Evolutionary conservation across 1,284 basidiomycete genomes (phyloP), one percentile per base, ranked within the genome.

Genomic region (Hemileia vastatrix): DNA sequence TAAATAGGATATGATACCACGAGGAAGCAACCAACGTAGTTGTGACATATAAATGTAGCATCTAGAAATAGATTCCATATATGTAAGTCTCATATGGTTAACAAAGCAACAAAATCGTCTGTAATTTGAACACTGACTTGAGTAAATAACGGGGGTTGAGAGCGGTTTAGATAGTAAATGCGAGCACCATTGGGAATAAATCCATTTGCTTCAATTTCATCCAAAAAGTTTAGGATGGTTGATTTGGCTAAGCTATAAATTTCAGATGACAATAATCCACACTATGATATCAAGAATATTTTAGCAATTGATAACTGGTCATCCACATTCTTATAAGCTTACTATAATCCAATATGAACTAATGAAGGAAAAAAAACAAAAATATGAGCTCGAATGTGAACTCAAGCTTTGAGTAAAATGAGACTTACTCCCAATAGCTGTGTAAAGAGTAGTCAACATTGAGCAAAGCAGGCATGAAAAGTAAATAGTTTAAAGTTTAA

Each of bases 141-240:
- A 50, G 86, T 83, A 76, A 91, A 91, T 36, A 93, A 73, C 2
- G 91, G 90, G 6, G 91, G 90, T 75, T 95, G 91, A 24, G 89
- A 92, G 55, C 91, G 83, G 72, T 93, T 83, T 66, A 94, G 77
- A 77, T 94, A 73, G 44, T 62, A 65, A 43, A 31, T 85, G 2
- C 88, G 81, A 13, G 90, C 90, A 11, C 92, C 92, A 71, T 95
- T 96, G 1, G 91, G 91, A 67, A 96, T 85, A 77, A 94, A 96
- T 0, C 91, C 91, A 61, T 76, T 76, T 44, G 76, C 76, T 40
- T 87, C 83, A 55, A 95, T 78, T 72, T 92, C 84, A 71, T 95
- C 90, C 89, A 94, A 91, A 71, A 95, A 92, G 78, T 94, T 93
- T 68, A 87, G 83, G 31, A 93, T 3, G 4, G 44, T 45, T 4